phyloP scores from a whole-genome alignment of 1,139 yeast species.

The Citeromyces hawaiiensis region DNA sequence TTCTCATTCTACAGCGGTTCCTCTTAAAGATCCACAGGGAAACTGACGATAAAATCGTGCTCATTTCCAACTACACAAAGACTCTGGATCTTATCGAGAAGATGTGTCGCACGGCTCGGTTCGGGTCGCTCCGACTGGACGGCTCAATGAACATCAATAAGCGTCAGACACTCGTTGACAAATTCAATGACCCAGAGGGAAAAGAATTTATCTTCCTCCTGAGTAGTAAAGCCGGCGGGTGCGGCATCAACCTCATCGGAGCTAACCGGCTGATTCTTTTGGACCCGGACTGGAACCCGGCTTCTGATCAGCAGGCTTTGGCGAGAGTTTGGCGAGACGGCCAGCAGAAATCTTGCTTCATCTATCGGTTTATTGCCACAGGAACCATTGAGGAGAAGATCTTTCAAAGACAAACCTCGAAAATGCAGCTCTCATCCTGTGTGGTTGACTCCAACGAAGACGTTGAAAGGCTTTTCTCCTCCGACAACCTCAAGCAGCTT shows the following conservation, averaged over 20 bases:
- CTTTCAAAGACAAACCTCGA: slow-evolving; percentile 94
- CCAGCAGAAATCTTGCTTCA: slow-evolving; percentile 91
- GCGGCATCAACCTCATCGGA: slow-evolving; percentile 94
- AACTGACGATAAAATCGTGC: slow-evolving; percentile 87
- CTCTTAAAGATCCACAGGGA: slow-evolving; percentile 61
- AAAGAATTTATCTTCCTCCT: slow-evolving; percentile 78
- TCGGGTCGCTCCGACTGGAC: slow-evolving; percentile 76
- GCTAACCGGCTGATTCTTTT: slow-evolving; percentile 81
- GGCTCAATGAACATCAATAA: slow-evolving; percentile 90
- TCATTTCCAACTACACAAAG: slow-evolving; percentile 89
- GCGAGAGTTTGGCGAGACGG: slow-evolving; percentile 99
- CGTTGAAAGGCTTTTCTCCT: slow-evolving; percentile 82
- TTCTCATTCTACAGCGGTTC: slow-evolving; percentile 58
- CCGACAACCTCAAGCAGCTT: slow-evolving; percentile 65
- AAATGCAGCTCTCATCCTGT: slow-evolving; percentile 82
- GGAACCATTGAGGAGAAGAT: slow-evolving; percentile 96
- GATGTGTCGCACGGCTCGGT: slow-evolving; percentile 63
- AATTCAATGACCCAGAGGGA: slow-evolving; percentile 82
- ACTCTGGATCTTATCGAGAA: slow-evolving; percentile 83
- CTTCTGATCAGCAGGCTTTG: slow-evolving; percentile 94
- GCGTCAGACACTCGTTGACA: slow-evolving; percentile 85
- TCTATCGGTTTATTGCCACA: slow-evolving; percentile 83
- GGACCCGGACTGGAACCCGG: slow-evolving; percentile 99
- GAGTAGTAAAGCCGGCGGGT: slow-evolving; percentile 97
- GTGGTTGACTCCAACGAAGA: slow-evolving; percentile 96